Evolutionary conservation across 2,329 filamentous ascomycete species (phyloP).

Genomic region (Cladophialophora bantiana): DNA sequence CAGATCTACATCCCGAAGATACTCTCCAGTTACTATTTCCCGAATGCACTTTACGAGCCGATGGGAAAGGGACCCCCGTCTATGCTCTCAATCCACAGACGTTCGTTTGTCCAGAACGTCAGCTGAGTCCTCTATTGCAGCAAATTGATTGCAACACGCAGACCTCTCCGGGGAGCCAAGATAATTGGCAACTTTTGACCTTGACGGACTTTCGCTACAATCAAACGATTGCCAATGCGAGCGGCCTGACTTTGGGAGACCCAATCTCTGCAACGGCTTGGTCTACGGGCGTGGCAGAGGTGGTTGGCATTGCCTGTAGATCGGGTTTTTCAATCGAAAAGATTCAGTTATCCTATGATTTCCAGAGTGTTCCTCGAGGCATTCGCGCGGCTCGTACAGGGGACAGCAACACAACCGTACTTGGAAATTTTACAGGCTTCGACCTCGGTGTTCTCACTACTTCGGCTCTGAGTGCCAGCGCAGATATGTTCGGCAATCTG

Average conservation of each 20-base stretch:
- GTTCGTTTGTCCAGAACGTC: slow-evolving; percentile 24
- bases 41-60: slow-evolving; percentile 13
- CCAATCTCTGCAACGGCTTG: slow-evolving; percentile 9
- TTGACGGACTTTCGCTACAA: slow-evolving; percentile 24
- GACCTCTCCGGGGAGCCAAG: not conserved
- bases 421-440: slow-evolving; percentile 12
- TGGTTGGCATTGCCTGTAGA: slow-evolving; percentile 10
- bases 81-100: slow-evolving; percentile 27
- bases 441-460: slow-evolving; percentile 21
- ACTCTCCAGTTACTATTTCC: slow-evolving; percentile 17
- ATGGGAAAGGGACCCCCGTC: slow-evolving; percentile 9
- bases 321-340: slow-evolving; percentile 6
- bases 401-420: not conserved
- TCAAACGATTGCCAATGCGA: slow-evolving; percentile 13
- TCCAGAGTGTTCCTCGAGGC: not conserved
- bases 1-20: slow-evolving; percentile 22
- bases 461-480: slow-evolving; percentile 15
- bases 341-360: slow-evolving; percentile 17
- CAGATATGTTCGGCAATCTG: slow-evolving; percentile 32
- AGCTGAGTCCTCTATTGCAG: slow-evolving; percentile 29
- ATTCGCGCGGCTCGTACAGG: not conserved
- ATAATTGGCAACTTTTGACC: slow-evolving; percentile 31
- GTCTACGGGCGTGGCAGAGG: not conserved
- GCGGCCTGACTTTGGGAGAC: not conserved
- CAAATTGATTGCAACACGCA: slow-evolving; percentile 23